Percentiles rank a stretch among this genome's conserved stretches.
These are phyloP conservation scores for Quercus alba DNA, from an alignment of 306 rosid species.

Conservation along the genomic window DNA sequence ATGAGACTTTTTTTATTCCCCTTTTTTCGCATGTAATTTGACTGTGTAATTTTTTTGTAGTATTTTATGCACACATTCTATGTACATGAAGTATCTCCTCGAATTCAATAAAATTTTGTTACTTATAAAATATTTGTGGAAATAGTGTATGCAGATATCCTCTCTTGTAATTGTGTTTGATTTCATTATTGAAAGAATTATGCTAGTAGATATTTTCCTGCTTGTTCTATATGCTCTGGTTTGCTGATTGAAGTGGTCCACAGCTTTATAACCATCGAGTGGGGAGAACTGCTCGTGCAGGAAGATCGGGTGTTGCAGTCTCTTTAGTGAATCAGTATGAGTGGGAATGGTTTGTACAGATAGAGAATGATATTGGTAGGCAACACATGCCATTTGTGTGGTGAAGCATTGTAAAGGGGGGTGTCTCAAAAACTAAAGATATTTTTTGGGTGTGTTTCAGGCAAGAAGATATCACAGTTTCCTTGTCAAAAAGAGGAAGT, in stretches of 20 bases:
- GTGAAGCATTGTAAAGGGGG: not conserved
- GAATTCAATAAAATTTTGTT: no score
- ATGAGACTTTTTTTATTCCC: no score
- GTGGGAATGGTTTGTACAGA: conserved; percentile 75
- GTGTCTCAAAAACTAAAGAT: not conserved
- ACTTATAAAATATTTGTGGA: no score
- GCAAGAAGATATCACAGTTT: conserved; percentile 62
- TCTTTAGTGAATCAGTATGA: conserved; percentile 84
- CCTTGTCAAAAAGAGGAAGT: conserved; percentile 69
- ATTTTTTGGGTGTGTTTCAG: conserved; percentile 33
- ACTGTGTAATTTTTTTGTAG: no score
- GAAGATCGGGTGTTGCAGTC: conserved; percentile 83
- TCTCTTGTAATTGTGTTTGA: not conserved
- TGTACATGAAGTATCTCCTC: no score
- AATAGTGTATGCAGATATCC: not conserved
- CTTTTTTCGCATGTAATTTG: no score
- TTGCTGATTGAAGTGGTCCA: conserved; percentile 14
- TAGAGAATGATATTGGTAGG: conserved; percentile 80
- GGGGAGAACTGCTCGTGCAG: conserved; percentile 97
- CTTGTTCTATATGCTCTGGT: not conserved
- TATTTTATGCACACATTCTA: no score
- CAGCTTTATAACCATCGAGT: conserved; percentile 93
- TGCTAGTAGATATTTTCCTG: no score
- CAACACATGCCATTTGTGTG: conserved; percentile 9
- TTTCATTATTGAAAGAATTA: not conserved